Conservation (phyloP, 1,284 basidiomycete genomes). For the Tylopilus sp. region DNA sequence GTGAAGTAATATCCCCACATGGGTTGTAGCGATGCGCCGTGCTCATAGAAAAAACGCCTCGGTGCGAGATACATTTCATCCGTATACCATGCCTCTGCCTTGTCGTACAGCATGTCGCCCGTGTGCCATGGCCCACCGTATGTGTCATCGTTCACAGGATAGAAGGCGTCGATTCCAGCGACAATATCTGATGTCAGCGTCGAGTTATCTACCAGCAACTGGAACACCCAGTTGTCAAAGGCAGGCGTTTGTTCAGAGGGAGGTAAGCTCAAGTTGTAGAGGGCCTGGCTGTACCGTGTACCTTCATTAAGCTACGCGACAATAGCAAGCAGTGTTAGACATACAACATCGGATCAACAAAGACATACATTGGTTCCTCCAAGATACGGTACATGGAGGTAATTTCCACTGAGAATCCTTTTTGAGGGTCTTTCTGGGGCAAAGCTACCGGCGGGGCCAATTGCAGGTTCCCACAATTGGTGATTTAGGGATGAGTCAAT, state of each 20-base stretch:
- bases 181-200: conserved; percentile 9
- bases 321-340: background rate
- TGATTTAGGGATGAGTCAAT: conserved; percentile 39
- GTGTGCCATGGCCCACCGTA: conserved; percentile 51
- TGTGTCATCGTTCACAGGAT: conserved; percentile 46
- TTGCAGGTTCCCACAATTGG: too few species aligned
- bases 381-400: conserved; percentile 52
- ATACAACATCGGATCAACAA: background rate
- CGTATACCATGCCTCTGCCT: conserved; percentile 53
- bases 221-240: conserved; percentile 17
- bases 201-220: conserved; percentile 17
- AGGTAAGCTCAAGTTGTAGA: conserved; percentile 16
- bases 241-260: conserved; percentile 15
- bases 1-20: conserved; percentile 54
- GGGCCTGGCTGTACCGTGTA: conserved; percentile 4
- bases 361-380: conserved; percentile 27
- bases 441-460: conserved; percentile 48
- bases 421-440: conserved; percentile 46
- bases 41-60: conserved; percentile 46
- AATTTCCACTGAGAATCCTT: conserved; percentile 46
- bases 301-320: conserved; percentile 18
- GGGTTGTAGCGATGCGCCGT: conserved; percentile 45
- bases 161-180: conserved; percentile 38
- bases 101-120: conserved; percentile 55
- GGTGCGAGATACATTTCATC: conserved; percentile 53